Evolutionary conservation across 2,329 filamentous ascomycete genomes (phyloP), one percentile per base, ranked within the genome.

Genomic region (Pseudogymnoascus sp.): DNA sequence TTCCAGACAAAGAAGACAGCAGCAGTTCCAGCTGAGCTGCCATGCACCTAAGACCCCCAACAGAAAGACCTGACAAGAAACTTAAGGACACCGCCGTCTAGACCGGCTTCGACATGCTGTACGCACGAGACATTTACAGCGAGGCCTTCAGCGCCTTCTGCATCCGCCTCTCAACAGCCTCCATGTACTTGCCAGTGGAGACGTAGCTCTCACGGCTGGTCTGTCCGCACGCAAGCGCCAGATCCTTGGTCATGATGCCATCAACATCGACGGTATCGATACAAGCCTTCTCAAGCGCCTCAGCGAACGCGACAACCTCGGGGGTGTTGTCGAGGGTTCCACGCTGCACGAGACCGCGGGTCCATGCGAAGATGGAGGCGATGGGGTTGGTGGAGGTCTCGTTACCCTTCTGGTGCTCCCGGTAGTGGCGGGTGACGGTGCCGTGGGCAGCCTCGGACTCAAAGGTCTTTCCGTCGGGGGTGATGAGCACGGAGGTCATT

Each of bases 301-400:
- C 90, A 64, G 93, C 95, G 73, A 96, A 99, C 60, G 90, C 84
- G 65, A 96, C 86, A 29, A 99, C 82, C 69, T 97, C 93, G 31
- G 93, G 93, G n/a, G 92, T 97, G 62, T 86, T 81, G 78, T 99
- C 95, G 69, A 99, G 86, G 80, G 91, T 89, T 71, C 95, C 95
- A 72, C 95, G 90, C 84, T 97, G 95, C 70, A 91, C 80, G 59
- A 99, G 86, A 72, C 95, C 95, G 65, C 95, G 89, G 65, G 95
- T 97, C 95, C 95, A 99, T 73, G 95, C 95, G 77, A 97, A 99
- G 81, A 99, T 97, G 75, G 91, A 96, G 67, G 95, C 95, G 72
- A 97, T 97, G 66, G 95, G 95, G 87, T 99, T 97, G 70, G 95
- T 99, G 50, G 92, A 96, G 63, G 95, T 99, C 80, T 96, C 91